Conservation (phyloP, 2,329 filamentous ascomycete species). For the Nemania abortiva region DNA sequence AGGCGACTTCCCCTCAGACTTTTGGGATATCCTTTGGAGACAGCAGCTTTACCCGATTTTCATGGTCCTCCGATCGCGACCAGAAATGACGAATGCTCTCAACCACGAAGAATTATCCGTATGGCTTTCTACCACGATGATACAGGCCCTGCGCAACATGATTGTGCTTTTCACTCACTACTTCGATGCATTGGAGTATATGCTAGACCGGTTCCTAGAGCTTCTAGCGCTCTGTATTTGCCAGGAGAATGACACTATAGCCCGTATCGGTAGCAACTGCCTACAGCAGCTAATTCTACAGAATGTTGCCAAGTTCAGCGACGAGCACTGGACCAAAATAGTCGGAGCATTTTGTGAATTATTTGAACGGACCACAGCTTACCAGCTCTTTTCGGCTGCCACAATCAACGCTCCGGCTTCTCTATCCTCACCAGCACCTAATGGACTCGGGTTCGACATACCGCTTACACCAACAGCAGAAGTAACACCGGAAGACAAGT, state of each 20-base stretch:
- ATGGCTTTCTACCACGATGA: constrained; percentile 99
- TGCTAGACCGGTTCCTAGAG: constrained; percentile 97
- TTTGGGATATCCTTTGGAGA: constrained; percentile 98
- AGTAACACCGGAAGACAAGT: constrained; percentile 62
- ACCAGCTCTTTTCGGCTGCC: constrained; percentile 92
- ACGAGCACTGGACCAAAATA: constrained; percentile 92
- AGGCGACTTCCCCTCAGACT: constrained; percentile 89
- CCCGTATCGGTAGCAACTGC: constrained; percentile 97
- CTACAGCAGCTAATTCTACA: constrained; percentile 95
- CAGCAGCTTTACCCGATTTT: constrained; percentile 98
- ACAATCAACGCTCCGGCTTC: constrained; percentile 67
- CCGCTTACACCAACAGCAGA: constrained; percentile 58
- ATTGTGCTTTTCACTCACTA: constrained; percentile 99
- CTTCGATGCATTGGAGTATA: constrained; percentile 94
- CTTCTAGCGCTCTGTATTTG: constrained; percentile 96
- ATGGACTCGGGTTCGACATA: constrained; percentile 65
- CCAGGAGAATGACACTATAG: constrained; percentile 98
- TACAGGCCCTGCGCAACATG: constrained; percentile 97
- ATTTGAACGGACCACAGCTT: constrained; percentile 93
- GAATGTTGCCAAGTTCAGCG: constrained; percentile 91
- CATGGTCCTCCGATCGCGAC: constrained; percentile 95
- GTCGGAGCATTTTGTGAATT: constrained; percentile 96
- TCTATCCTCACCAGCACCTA: constrained; percentile 63
- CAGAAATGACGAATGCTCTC: constrained; percentile 93
- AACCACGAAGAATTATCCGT: constrained; percentile 98